phyloP scores from a whole-genome alignment of 768 basidiomycete genomes.

The Boletellus sp. region DNA sequence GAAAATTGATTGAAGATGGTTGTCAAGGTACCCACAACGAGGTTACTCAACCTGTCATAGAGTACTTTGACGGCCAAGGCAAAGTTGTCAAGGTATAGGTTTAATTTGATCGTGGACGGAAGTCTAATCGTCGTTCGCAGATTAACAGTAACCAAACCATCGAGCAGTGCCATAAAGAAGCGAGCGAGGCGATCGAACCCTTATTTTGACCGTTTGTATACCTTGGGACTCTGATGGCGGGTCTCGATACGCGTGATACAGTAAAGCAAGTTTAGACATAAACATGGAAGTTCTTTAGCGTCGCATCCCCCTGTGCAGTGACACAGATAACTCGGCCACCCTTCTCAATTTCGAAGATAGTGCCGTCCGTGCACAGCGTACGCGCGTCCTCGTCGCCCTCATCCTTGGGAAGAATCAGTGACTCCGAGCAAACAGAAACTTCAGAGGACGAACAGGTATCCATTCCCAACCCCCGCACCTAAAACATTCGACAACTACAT shows the following conservation, averaged over 20 bases:
- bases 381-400: conserved; percentile 58
- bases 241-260: background rate
- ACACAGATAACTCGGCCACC: conserved; percentile 57
- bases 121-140: conserved; percentile 35
- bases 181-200: conserved; percentile 52
- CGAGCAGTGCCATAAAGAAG: conserved; percentile 66
- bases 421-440: conserved; percentile 3
- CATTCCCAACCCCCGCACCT: conserved; percentile 83
- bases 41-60: conserved; percentile 90
- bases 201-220: conserved; percentile 29
- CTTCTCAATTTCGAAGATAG: conserved; percentile 56
- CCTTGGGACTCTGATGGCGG: background rate
- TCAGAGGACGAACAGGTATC: conserved; percentile 63
- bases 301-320: conserved; percentile 35
- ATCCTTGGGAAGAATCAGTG: conserved; percentile 41
- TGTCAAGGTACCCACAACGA: conserved; percentile 73
- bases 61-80: conserved; percentile 61
- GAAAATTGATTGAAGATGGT: background rate
- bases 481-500: conserved; percentile 69
- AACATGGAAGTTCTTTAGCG: conserved; percentile 39
- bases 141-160: conserved; percentile 65
- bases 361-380: conserved; percentile 77
- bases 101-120: background rate
- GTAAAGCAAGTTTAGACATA: conserved; percentile 35
- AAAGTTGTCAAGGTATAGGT: conserved; percentile 74